phyloP scores from a whole-genome alignment of 345 rosid species.

The Corchorus capsularis region DNA sequence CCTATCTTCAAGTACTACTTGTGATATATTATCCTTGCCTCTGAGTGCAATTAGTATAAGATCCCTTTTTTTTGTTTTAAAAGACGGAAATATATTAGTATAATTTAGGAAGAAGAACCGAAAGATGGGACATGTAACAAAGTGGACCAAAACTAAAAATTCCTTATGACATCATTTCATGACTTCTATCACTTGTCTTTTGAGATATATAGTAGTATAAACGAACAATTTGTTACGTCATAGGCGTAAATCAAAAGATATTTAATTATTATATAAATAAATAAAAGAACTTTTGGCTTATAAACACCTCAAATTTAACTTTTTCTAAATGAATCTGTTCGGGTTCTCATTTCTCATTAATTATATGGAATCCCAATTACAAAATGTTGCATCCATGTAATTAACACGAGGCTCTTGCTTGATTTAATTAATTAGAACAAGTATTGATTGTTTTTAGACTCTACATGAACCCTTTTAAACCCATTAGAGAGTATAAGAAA shows the following conservation, averaged over 20 bases:
- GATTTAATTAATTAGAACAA: no score
- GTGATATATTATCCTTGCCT: neutral
- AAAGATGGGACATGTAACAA: neutral
- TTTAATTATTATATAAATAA: neutral
- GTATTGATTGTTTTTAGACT: no score
- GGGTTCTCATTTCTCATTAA: constrained; percentile 15
- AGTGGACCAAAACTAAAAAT: neutral
- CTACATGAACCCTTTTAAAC: no score
- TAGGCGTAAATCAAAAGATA: no score
- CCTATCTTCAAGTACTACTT: neutral
- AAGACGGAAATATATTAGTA: neutral
- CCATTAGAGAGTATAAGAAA: no score
- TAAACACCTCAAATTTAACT: neutral
- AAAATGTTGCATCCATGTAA: neutral
- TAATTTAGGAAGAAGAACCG: neutral
- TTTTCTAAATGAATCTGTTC: constrained; percentile 20
- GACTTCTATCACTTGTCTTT: constrained; percentile 14
- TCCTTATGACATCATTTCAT: constrained; percentile 11
- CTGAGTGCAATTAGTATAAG: no score
- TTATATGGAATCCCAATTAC: neutral
- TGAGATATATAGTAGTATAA: neutral
- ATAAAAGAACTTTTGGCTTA: neutral
- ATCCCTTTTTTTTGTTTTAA: neutral
- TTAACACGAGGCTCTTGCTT: constrained; percentile 8
- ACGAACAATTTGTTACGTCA: constrained; percentile 4